A percentile compares a stretch with the other conserved stretches of the same genome.
phyloP scores from a whole-genome alignment of 169 alveolate species.

The Perkinsus marinus region DNA sequence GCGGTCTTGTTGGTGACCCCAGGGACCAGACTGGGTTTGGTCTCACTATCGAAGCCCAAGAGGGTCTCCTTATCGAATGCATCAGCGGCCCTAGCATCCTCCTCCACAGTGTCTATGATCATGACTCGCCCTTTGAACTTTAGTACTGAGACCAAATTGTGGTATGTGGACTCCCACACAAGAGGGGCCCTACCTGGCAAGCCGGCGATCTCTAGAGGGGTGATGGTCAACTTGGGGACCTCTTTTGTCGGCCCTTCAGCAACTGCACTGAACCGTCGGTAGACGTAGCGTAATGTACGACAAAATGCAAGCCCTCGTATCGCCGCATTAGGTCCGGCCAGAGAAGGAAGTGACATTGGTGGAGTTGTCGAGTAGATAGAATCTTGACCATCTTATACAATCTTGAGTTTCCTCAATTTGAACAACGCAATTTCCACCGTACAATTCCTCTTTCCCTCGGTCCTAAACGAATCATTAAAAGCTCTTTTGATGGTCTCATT shows the following conservation, averaged over 20 bases:
- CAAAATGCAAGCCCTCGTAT: too few relatives aligned
- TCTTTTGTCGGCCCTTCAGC: not conserved
- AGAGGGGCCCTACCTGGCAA: not conserved
- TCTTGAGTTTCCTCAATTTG: not conserved
- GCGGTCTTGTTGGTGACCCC: not conserved
- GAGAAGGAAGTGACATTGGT: too few relatives aligned
- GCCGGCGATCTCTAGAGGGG: not conserved
- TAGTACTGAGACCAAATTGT: not conserved
- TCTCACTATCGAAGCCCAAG: not conserved
- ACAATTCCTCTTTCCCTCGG: not conserved
- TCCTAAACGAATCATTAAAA: too few relatives aligned
- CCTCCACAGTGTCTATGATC: not conserved
- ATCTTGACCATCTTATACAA: not conserved
- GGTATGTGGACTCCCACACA: not conserved
- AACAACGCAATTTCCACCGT: not conserved
- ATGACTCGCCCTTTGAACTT: not conserved
- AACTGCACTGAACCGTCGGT: too few relatives aligned
- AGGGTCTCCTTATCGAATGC: not conserved
- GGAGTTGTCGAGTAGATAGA: too few relatives aligned
- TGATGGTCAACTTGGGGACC: not conserved
- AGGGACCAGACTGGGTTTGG: not conserved
- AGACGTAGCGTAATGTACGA: too few relatives aligned
- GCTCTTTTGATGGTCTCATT: too few relatives aligned
- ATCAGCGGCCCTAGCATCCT: not conserved
- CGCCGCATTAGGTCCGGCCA: too few relatives aligned